Evolutionary conservation across 2,329 filamentous ascomycete species (phyloP), one percentile per base, ranked within the genome.

Genomic region (Cytospora schulzeri): DNA sequence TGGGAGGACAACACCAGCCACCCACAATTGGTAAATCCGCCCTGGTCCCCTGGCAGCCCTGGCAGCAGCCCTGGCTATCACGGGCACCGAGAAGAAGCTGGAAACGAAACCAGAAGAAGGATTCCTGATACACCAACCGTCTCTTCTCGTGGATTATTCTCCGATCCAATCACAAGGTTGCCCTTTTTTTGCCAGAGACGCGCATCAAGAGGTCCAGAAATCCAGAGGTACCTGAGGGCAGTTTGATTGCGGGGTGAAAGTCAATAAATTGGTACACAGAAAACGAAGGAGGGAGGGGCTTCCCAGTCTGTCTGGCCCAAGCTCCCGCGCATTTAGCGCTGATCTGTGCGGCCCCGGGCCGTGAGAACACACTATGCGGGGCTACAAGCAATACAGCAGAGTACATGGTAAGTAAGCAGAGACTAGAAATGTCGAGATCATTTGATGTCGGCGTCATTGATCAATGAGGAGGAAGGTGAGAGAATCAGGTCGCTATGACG

Each of bases 1-100:
- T 66, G 65, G 65, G 65, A 33, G 19, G 48, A 29, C 31, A 58
- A 62, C 65, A 66, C 65, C 65, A 66, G 65, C 65, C 65, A 66
- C 65, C 65, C 22, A n/a, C n/a, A 54, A n/a, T 62, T 48, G 41
- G 17, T 19, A n/a, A n/a, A 45, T 9, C 59, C 54, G 58, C 33
- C 58, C 58, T 54, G 58, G 58, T 51, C 38, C 28, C 58, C 45
- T 29, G 58, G 4, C 31, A 31, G n/a, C n/a, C n/a, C 11, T 35
- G 31, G 31, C 11, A 31, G 4, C 29, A 9, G 29, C 11, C 31
- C 31, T 35, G 31, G 31, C 11, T 2, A 2, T 24, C 45, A 48
- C 45, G n/a, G 22, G 7, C n/a, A 22, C 45, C n/a, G 22, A 22
- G 45, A 48, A 22, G 45, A 48, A 48, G 41, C 41, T 45, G 41